A percentile compares a stretch with the other conserved stretches of the same genome.
phyloP scores from a whole-genome alignment of 2,329 filamentous ascomycete species.

The Pseudonectria buxi region DNA sequence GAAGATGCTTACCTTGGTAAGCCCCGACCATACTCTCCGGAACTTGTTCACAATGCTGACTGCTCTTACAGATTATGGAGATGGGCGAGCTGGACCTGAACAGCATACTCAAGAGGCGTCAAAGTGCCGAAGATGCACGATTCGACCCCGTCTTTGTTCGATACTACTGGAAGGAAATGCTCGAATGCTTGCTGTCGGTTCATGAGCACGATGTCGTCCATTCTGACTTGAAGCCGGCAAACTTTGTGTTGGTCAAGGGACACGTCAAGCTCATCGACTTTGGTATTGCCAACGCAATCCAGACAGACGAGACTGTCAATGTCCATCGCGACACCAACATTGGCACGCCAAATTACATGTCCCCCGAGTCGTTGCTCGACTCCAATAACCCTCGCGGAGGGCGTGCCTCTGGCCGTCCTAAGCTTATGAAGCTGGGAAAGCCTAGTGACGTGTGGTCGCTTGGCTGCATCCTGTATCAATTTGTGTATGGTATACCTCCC shows the following conservation, averaged over 20 bases:
- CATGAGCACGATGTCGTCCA: slow-evolving; percentile 91
- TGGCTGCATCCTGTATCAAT: slow-evolving; percentile 94
- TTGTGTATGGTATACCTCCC: slow-evolving; percentile 94
- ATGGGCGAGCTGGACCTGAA: slow-evolving; percentile 92
- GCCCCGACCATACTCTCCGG: slow-evolving; percentile 25
- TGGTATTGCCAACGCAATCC: slow-evolving; percentile 95
- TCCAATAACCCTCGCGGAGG: slow-evolving; percentile 59
- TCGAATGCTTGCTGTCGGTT: slow-evolving; percentile 86
- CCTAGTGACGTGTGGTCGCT: slow-evolving; percentile 94
- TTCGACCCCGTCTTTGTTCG: slow-evolving; percentile 88
- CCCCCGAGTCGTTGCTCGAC: slow-evolving; percentile 86
- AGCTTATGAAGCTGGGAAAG: slow-evolving; percentile 92
- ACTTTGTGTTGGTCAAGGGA: slow-evolving; percentile 89
- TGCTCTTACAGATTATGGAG: slow-evolving; percentile 73
- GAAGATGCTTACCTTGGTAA: slow-evolving; percentile 75
- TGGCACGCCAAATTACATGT: slow-evolving; percentile 98
- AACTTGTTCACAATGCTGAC: slow-evolving; percentile 13
- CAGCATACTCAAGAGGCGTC: slow-evolving; percentile 67
- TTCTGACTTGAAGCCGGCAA: slow-evolving; percentile 93
- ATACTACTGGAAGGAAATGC: slow-evolving; percentile 99
- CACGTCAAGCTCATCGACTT: slow-evolving; percentile 96
- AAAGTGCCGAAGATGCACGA: slow-evolving; percentile 64
- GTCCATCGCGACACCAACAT: slow-evolving; percentile 94
- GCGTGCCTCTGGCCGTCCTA: slow-evolving; percentile 42
- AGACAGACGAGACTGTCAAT: slow-evolving; percentile 92